phyloP scores from a whole-genome alignment of 176 grass and related monocot genomes.

The Typha latifolia region DNA sequence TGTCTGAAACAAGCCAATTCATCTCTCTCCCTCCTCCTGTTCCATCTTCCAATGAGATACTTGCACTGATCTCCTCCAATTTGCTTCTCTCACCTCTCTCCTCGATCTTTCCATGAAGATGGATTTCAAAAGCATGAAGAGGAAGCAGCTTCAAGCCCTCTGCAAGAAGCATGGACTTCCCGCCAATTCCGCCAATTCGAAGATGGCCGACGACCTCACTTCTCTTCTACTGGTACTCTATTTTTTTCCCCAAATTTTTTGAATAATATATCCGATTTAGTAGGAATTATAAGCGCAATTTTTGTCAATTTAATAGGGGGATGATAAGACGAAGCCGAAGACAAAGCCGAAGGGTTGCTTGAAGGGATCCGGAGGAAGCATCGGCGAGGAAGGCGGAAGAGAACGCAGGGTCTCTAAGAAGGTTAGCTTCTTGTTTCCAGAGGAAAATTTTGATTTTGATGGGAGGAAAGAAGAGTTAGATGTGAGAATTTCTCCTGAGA shows the following conservation, averaged over 20 bases:
- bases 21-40: no score
- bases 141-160: conserved; percentile 39
- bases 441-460: background rate
- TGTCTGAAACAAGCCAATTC: background rate
- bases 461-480: background rate
- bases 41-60: background rate
- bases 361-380: conserved; percentile 25
- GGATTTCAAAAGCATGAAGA: conserved; percentile 36
- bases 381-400: background rate
- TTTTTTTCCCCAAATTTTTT: no score
- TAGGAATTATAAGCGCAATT: background rate
- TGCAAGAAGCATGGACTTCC: conserved; percentile 46
- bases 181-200: conserved; percentile 25
- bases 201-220: conserved; percentile 28
- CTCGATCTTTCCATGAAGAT: background rate
- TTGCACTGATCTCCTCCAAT: background rate
- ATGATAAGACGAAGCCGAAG: background rate
- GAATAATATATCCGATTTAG: no score
- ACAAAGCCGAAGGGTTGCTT: conserved; percentile 27
- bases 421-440: conserved; percentile 26
- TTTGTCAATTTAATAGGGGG: background rate
- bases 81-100: background rate
- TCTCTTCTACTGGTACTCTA: conserved; percentile 22
- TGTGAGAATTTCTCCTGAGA: conserved; percentile 7
- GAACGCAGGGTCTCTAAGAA: conserved; percentile 18